Percentiles rank a stretch among this genome's conserved stretches.
phyloP scores from a whole-genome alignment of 2,329 filamentous ascomycete genomes.

The Claviceps maximensis region DNA sequence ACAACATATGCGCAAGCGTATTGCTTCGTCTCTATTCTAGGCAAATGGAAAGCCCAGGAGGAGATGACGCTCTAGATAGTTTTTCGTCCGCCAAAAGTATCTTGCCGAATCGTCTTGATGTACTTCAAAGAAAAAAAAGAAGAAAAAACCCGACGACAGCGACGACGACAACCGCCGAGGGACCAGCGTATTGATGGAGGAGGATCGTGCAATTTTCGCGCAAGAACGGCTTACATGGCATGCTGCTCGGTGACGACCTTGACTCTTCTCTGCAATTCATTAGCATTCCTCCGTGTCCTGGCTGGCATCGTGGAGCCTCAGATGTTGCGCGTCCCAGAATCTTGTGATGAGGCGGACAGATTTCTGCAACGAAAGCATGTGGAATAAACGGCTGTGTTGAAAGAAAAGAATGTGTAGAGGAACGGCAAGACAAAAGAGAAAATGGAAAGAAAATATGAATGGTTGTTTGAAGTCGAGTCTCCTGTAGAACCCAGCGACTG shows the following conservation, averaged over 20 bases:
- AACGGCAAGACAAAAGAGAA: background rate
- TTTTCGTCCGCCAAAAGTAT: background rate
- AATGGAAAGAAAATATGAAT: background rate
- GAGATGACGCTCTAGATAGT: background rate
- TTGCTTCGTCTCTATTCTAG: background rate
- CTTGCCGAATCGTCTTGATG: background rate
- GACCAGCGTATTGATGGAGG: background rate
- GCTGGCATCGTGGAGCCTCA: constrained; percentile 3
- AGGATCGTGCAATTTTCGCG: background rate
- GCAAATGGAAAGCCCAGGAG: background rate
- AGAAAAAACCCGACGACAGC: no score
- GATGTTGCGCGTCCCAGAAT: constrained; percentile 4
- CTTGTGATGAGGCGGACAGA: background rate
- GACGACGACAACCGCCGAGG: background rate
- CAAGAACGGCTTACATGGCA: constrained; percentile 52
- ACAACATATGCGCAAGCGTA: background rate
- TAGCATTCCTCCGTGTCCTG: constrained; percentile 12
- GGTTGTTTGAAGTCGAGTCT: background rate
- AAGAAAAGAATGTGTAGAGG: background rate
- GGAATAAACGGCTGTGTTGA: background rate
- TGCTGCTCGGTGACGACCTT: constrained; percentile 89
- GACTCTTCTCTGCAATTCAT: constrained; percentile 59
- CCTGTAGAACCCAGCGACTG: background rate
- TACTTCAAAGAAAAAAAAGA: no score
- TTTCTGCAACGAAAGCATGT: background rate